Evolutionary conservation across 2,329 filamentous ascomycete species (phyloP), one percentile per base, ranked within the genome.

Genomic region (Alternaria gansuensis): DNA sequence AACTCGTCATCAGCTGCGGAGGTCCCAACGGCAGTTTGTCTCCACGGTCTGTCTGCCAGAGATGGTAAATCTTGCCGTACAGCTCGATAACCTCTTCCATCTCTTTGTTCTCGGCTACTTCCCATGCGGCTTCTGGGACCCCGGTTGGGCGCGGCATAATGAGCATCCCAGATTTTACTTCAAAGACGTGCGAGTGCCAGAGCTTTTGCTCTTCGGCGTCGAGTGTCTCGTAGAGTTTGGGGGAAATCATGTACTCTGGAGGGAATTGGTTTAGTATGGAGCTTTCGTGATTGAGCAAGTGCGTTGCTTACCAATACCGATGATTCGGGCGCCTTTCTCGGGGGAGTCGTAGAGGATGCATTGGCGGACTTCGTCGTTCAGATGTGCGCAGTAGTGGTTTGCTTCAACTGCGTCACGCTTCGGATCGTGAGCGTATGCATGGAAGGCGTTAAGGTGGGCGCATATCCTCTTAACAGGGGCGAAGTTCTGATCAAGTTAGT

Each of bases 381-480:
- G 69, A 69, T 95, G 91, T 1, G 88, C 85, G 74, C 92, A 96
- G 78, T 95, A 96, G 76, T 96, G 92, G 72, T 95, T 93, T 0
- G 91, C 82, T 74, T 95, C 91, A 1, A 96, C 88, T 37, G 81
- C 83, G 13, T 55, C 51, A 6, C 90, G 87, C 2, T 80, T 83
- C 0, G 88, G 87, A 44, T 94, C 90, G 26, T 87, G 83, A n/a
- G 88, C 88, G 72, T 95, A 95, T 46, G 88, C 87, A 71, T 96
- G 92, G 71, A 93, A 93, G n/a, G 91, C 92, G 69, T 95, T 93
- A 1, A 96, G 82, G 72, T 94, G 91, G 1, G 90, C 91, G 77
- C 92, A 95, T 48, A 96, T 84, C 52, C 87, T 85, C 69, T 91
- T 89, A 6, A 59, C 78, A 0, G 92, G 91, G 0, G 83, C 80